Evolutionary conservation across 306 rosid species (phyloP), one percentile per base, ranked within the genome.

Genomic region (Rubus parviflorus): DNA sequence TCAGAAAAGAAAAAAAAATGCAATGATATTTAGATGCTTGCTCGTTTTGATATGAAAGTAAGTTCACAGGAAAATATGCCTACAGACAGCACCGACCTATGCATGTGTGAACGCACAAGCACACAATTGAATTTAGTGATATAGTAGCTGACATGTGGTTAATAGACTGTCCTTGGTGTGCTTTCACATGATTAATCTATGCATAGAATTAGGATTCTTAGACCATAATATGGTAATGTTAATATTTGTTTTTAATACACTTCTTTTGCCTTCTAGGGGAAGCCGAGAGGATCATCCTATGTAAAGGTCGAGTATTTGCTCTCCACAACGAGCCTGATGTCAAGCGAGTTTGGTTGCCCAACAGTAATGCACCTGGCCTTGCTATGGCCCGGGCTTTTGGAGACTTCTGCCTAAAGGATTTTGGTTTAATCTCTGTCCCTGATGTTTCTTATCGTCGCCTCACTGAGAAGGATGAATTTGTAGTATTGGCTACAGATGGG

Each of bases 301-400:
- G 88, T 62, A 94, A 88, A 68, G 98, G 97, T 83, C 89, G 98
- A 56, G 90, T 94, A 16, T 94, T 94, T 74, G 80, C 91, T 52
- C 90, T 92, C 20, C 75, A 62, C 30, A 79, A 77, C 10, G 98
- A 94, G 78, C 92, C 96, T 23, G 79, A 74, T 53, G 74, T 88
- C 67, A 38, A 79, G 69, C 85, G 98, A 77, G 92, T 94, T 70
- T 94, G 98, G 98, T 81, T 94, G 40, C 98, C 98, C 8, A 80
- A 89, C 51, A 43, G 68, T 46, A 70, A 91, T 52, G 84, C 90
- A n/a, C 98, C 97, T 5, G 98, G 98, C 16, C 97, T 94, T 48
- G 97, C 98, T 3, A 94, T 94, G 98, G 77, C 97, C 3, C 88
- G 98, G 5, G 93, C 96, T 60, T 92, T 94, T 74, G 98, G 98